These are phyloP conservation scores for Penicillium coffeae DNA, from an alignment of 495 filamentous ascomycete genomes.

Conservation along the genomic window DNA sequence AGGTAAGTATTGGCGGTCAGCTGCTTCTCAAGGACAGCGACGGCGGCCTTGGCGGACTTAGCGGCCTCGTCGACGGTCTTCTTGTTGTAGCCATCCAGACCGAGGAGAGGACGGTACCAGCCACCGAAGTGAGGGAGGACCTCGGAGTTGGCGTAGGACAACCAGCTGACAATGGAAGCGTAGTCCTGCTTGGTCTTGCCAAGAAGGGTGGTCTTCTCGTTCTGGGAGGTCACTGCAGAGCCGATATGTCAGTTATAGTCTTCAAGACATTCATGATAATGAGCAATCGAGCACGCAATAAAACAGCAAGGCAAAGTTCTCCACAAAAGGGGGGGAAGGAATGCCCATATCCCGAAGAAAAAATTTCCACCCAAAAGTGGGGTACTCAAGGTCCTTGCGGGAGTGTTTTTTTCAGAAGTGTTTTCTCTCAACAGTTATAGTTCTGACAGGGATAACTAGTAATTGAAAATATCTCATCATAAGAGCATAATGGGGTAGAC, in stretches of 20 bases:
- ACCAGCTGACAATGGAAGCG: constrained; percentile 94
- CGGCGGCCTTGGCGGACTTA: constrained; percentile 61
- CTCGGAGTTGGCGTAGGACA: constrained; percentile 89
- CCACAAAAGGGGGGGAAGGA: constrained; percentile 3
- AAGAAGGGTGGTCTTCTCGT: constrained; percentile 98
- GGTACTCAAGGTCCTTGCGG: constrained; percentile 28
- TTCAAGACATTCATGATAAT: constrained; percentile 9
- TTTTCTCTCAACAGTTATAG: constrained; percentile 69
- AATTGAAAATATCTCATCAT: constrained; percentile 78
- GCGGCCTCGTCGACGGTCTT: constrained; percentile 80
- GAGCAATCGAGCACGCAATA: constrained; percentile 15
- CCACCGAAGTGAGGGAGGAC: constrained; percentile 66
- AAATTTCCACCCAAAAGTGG: constrained; percentile 27
- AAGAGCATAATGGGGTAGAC: constrained; percentile 20
- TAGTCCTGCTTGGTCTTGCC: constrained; percentile 99
- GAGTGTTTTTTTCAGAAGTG: constrained; percentile 53
- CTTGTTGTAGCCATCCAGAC: constrained; percentile 90
- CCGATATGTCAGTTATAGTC: constrained; percentile 25
- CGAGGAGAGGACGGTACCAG: constrained; percentile 88
- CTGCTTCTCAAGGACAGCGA: constrained; percentile 76
- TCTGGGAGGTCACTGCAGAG: constrained; percentile 87
- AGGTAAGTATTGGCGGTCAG: constrained; percentile 93
- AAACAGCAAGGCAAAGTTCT: background rate
- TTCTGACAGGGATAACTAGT: constrained; percentile 99
- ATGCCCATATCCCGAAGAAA: constrained; percentile 8